These are phyloP conservation scores for Mariannaea elegans DNA, from an alignment of 2,329 filamentous ascomycete species.

Conservation along the genomic window DNA sequence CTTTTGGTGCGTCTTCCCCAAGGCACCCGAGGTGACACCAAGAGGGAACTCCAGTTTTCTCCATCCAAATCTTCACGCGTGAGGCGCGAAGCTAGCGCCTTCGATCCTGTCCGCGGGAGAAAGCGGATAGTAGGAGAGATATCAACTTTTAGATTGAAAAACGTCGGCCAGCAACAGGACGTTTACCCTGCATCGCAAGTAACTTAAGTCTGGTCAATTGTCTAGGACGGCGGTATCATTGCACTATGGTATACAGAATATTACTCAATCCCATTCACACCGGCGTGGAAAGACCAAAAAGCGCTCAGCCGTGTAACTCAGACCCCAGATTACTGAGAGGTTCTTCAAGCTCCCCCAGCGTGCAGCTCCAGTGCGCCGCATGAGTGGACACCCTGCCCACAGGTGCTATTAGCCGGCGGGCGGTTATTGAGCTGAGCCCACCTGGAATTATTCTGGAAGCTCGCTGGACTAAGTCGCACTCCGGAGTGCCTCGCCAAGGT, in stretches of 20 bases:
- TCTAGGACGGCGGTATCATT: background rate
- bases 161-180: background rate
- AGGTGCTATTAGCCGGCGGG: conserved; percentile 23
- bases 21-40: conserved; percentile 13
- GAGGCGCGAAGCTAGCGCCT: conserved; percentile 34
- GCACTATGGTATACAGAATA: background rate
- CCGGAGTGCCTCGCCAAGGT: conserved; percentile 9
- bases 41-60: conserved; percentile 28
- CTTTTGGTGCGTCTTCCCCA: conserved; percentile 14
- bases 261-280: conserved; percentile 3
- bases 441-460: conserved; percentile 41
- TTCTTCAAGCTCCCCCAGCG: conserved; percentile 13
- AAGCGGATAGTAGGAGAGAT: conserved; percentile 27
- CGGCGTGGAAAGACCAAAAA: background rate
- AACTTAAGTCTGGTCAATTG: background rate
- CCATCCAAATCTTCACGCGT: conserved; percentile 29
- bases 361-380: conserved; percentile 18
- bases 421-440: conserved; percentile 23
- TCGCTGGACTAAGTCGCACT: conserved; percentile 23
- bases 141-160: background rate
- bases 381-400: conserved; percentile 14
- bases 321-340: conserved; percentile 1
- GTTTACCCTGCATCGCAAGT: background rate
- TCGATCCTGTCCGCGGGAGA: conserved; percentile 36
- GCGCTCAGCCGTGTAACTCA: background rate